Evolutionary conservation across 129 eudicot species (phyloP).

Genomic region (Escallonia herrerae): DNA sequence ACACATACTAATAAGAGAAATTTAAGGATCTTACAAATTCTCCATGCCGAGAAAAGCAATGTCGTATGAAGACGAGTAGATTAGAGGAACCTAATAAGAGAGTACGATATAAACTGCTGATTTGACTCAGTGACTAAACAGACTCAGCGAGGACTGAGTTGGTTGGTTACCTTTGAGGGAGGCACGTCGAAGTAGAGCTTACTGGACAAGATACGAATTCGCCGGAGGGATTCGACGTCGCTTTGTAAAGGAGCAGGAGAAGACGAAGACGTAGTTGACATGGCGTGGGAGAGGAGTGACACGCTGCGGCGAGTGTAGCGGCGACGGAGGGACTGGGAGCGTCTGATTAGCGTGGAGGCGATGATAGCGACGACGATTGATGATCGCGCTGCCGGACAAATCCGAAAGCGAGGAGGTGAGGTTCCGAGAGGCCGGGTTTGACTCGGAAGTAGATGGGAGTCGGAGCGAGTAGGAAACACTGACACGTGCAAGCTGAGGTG

Average conservation of each 20-base stretch:
- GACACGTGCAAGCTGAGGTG: too few relatives aligned
- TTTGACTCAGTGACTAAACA: background rate
- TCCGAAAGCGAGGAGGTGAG: too few relatives aligned
- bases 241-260: slow-evolving; percentile 23
- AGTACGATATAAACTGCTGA: slow-evolving; percentile 2
- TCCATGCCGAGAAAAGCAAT: slow-evolving; percentile 86
- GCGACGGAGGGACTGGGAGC: too few relatives aligned
- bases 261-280: slow-evolving; percentile 4
- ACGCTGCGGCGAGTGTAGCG: too few relatives aligned
- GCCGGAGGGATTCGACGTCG: slow-evolving; percentile 41
- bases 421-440: too few relatives aligned
- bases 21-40: slow-evolving; percentile 48
- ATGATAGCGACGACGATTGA: too few relatives aligned
- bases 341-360: too few relatives aligned
- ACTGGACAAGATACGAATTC: slow-evolving; percentile 53
- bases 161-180: slow-evolving; percentile 33
- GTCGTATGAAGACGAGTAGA: slow-evolving; percentile 73
- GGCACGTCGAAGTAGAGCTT: slow-evolving; percentile 77
- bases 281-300: too few relatives aligned
- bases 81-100: slow-evolving; percentile 59
- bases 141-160: background rate
- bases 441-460: too few relatives aligned
- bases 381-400: too few relatives aligned
- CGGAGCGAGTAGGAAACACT: too few relatives aligned
- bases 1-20: too few relatives aligned